Conservation (phyloP, 2,329 filamentous ascomycete species). For the Colletotrichum camelliae region DNA sequence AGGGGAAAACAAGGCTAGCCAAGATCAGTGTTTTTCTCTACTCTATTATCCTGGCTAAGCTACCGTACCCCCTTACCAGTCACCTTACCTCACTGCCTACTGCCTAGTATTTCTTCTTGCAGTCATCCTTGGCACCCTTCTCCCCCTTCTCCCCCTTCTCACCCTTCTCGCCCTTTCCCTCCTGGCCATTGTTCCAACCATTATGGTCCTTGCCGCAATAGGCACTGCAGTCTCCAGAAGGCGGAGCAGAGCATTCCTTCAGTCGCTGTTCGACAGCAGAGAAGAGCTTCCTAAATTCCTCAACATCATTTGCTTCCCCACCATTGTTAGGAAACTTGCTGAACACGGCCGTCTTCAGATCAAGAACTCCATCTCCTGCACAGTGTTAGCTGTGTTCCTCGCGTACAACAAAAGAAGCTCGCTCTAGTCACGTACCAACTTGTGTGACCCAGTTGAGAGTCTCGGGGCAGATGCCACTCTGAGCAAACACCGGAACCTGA, state of each 20-base stretch:
- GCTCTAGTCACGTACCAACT: not conserved
- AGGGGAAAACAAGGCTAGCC: too few species aligned
- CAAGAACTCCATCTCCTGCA: not conserved
- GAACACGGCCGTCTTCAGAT: not conserved
- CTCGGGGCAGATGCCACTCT: not conserved
- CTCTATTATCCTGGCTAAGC: not conserved
- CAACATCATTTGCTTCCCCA: not conserved
- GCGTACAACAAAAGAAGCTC: not conserved
- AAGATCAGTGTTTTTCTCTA: fast-evolving
- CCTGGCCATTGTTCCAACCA: not conserved
- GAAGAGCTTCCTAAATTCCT: not conserved
- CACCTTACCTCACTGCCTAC: not conserved
- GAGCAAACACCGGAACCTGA: not conserved
- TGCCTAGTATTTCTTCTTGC: not conserved
- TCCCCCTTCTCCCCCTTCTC: not conserved
- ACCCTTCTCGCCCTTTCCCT: not conserved
- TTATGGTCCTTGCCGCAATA: not conserved
- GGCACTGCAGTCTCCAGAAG: not conserved
- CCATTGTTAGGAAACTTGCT: not conserved
- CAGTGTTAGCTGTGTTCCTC: fast-evolving
- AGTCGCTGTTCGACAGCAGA: not conserved
- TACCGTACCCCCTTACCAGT: not conserved
- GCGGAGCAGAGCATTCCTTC: not conserved
- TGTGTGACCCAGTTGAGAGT: not conserved
- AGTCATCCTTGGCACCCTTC: not conserved